Evolutionary conservation across 805 yeast species (phyloP).

Genomic region (Suhomyces sp.): DNA sequence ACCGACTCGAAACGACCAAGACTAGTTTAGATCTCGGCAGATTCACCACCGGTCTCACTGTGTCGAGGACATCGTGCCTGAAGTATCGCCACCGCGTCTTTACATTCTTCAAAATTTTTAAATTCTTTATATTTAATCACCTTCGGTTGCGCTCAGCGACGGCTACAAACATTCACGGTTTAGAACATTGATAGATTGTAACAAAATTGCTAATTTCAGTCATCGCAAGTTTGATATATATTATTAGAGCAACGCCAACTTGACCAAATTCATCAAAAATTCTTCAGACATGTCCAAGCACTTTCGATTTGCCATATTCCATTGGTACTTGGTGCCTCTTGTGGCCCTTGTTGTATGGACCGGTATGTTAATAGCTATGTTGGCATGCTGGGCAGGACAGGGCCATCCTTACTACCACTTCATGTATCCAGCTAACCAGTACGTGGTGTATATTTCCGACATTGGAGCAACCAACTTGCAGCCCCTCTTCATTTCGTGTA

Average conservation of each 20-base stretch:
- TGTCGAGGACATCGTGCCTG: not conserved
- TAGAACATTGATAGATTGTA: not conserved
- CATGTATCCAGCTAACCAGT: constrained; percentile 39
- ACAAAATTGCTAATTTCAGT: not conserved
- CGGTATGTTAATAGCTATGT: constrained; percentile 83
- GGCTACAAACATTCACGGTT: not conserved
- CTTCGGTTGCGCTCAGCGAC: not conserved
- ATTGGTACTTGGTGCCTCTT: constrained; percentile 62
- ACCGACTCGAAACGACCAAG: not conserved
- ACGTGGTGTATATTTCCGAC: constrained; percentile 74
- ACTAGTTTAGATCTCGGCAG: too few relatives aligned
- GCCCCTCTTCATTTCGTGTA: constrained; percentile 78
- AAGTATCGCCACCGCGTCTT: not conserved
- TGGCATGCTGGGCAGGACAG: constrained; percentile 74
- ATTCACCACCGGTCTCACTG: not conserved
- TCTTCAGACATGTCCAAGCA: not conserved
- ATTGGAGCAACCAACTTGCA: constrained; percentile 85
- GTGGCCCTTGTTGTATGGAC: constrained; percentile 74
- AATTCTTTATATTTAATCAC: too few relatives aligned
- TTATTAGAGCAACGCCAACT: not conserved
- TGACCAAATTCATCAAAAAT: not conserved
- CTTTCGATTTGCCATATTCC: constrained; percentile 40
- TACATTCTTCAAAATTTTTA: too few relatives aligned
- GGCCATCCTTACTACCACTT: constrained; percentile 72
- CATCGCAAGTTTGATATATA: not conserved